These are phyloP conservation scores for Tympanopsis confertula DNA, from an alignment of 2,329 filamentous ascomycete species.

Conservation along the genomic window DNA sequence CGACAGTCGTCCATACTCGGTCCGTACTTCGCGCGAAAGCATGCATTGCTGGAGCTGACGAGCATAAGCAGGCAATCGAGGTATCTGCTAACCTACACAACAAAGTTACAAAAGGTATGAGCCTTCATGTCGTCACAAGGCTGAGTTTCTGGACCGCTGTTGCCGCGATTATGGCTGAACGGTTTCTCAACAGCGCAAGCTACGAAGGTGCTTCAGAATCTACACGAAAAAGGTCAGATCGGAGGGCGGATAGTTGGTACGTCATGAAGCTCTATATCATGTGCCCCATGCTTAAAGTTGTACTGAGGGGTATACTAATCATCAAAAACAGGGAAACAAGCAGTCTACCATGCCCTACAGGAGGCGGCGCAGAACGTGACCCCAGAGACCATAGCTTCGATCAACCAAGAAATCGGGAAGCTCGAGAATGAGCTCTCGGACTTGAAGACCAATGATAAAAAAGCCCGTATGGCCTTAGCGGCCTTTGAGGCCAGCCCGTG, in stretches of 20 bases:
- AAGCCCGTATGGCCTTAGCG: background rate
- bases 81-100: background rate
- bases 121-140: background rate
- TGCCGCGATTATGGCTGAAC: too few relatives aligned
- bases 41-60: background rate
- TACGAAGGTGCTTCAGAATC: background rate
- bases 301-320: background rate
- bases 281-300: too few relatives aligned
- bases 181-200: background rate
- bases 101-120: background rate
- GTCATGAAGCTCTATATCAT: too few relatives aligned
- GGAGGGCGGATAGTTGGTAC: background rate
- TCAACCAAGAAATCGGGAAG: background rate
- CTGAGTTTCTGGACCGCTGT: background rate
- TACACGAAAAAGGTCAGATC: background rate
- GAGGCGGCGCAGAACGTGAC: background rate
- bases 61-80: background rate
- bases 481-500: background rate
- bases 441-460: background rate
- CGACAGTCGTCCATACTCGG: conserved; percentile 1
- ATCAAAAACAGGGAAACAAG: background rate
- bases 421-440: background rate
- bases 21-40: background rate
- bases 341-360: background rate
- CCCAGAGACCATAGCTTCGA: background rate